Conservation (phyloP, 208 protist species). For the Novymonas esmeraldas region DNA sequence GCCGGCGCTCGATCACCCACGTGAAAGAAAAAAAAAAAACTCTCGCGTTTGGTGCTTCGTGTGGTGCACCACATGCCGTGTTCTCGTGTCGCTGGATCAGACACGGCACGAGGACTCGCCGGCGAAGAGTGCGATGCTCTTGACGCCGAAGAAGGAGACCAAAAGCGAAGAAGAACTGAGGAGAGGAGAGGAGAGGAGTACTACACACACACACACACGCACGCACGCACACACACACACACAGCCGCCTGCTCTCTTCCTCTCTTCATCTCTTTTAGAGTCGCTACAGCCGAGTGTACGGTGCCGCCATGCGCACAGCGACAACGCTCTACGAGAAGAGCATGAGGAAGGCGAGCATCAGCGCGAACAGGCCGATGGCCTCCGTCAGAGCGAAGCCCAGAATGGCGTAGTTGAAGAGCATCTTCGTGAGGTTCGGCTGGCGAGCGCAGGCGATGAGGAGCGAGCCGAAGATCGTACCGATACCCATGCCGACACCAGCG, state of each 20-base stretch:
- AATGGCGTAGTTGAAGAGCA: constrained; percentile 95
- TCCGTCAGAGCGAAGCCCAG: constrained; percentile 92
- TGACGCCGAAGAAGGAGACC: no score
- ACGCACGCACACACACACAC: background rate
- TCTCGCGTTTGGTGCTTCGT: no score
- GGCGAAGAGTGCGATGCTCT: no score
- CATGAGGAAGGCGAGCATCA: constrained; percentile 94
- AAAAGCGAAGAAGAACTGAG: no score
- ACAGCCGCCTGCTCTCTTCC: background rate
- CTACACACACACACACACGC: background rate
- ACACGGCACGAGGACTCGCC: no score
- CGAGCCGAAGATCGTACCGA: constrained; percentile 89
- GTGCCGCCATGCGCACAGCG: background rate
- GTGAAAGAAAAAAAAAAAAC: no score
- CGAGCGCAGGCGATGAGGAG: constrained; percentile 88
- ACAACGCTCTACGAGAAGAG: constrained; percentile 89
- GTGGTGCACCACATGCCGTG: no score
- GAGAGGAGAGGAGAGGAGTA: no score
- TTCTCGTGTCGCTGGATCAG: no score
- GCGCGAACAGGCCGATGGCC: constrained; percentile 91
- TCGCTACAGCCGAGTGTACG: background rate
- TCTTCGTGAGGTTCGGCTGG: constrained; percentile 91
- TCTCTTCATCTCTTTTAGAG: no score
- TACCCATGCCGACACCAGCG: constrained; percentile 90
- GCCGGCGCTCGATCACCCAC: no score